These are phyloP conservation scores for Penicillium sp. DNA, from an alignment of 2,329 filamentous ascomycete species.

Conservation along the genomic window DNA sequence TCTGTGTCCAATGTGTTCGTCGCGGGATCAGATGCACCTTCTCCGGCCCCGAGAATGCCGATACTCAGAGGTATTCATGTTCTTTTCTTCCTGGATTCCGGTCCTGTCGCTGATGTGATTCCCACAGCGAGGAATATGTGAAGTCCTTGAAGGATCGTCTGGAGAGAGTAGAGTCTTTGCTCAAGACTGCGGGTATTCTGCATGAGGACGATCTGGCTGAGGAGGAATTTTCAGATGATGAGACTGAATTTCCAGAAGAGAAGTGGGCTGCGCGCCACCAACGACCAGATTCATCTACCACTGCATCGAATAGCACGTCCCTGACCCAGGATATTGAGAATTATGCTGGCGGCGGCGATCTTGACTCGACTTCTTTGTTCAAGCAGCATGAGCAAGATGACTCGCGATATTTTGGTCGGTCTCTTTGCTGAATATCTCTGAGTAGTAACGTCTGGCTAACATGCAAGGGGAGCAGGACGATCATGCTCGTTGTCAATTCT, in stretches of 20 bases:
- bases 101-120: constrained; percentile 3
- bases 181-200: constrained; percentile 78
- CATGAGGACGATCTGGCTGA: constrained; percentile 70
- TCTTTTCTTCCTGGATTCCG: not conserved
- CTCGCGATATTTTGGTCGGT: constrained; percentile 70
- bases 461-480: constrained; percentile 58
- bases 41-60: constrained; percentile 92
- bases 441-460: not conserved
- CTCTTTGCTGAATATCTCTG: not conserved
- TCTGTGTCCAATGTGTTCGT: constrained; percentile 84
- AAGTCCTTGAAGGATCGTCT: constrained; percentile 90
- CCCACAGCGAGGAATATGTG: constrained; percentile 79
- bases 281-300: constrained; percentile 2
- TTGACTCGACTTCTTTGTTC: constrained; percentile 70
- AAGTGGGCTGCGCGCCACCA: constrained; percentile 6
- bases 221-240: constrained; percentile 21
- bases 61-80: constrained; percentile 72
- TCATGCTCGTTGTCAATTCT: constrained; percentile 96
- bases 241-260: constrained; percentile 21
- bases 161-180: constrained; percentile 80
- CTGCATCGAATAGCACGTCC: constrained; percentile 2
- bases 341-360: constrained; percentile 39
- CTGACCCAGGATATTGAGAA: constrained; percentile 7
- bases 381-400: constrained; percentile 87
- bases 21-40: constrained; percentile 94